Percentiles rank a stretch among this genome's conserved stretches.
These are phyloP conservation scores for Gaeumannomyces sp. DNA, from an alignment of 2,329 filamentous ascomycete genomes.

Conservation along the genomic window DNA sequence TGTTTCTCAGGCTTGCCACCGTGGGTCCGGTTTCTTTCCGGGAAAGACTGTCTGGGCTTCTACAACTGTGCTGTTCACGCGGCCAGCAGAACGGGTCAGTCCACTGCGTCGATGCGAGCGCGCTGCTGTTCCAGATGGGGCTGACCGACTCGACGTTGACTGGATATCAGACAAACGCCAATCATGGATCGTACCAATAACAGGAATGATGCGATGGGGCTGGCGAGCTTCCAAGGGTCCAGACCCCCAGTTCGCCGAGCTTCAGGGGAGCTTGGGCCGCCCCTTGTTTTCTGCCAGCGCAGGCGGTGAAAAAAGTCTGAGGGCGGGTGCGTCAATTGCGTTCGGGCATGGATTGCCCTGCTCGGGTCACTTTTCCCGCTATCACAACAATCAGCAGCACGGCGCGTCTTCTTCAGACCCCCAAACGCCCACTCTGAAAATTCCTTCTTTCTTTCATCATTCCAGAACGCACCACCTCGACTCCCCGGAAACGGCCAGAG, in stretches of 20 bases:
- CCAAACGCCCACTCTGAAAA: background rate
- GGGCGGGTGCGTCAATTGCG: background rate
- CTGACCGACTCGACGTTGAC: background rate
- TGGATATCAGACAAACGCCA: background rate
- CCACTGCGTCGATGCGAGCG: background rate
- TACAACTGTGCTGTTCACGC: background rate
- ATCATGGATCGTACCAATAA: background rate
- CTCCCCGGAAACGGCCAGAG: background rate
- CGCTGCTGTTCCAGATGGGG: background rate
- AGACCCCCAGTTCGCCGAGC: background rate
- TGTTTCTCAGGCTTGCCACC: background rate
- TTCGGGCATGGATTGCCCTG: conserved; percentile 1
- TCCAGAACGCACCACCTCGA: background rate
- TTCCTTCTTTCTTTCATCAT: background rate
- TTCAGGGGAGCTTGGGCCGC: conserved; percentile 4
- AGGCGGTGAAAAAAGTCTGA: background rate
- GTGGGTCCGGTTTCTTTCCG: background rate
- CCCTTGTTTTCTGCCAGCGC: conserved; percentile 3
- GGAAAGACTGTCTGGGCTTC: background rate
- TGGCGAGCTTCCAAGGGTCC: background rate
- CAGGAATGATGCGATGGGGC: background rate
- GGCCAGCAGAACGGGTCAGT: background rate
- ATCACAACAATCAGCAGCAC: background rate
- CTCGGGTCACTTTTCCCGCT: background rate
- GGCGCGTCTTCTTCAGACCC: background rate